Evolutionary conservation across 768 basidiomycete species (phyloP), one percentile per base, ranked within the genome.

Genomic region (Saitozyma sp.): DNA sequence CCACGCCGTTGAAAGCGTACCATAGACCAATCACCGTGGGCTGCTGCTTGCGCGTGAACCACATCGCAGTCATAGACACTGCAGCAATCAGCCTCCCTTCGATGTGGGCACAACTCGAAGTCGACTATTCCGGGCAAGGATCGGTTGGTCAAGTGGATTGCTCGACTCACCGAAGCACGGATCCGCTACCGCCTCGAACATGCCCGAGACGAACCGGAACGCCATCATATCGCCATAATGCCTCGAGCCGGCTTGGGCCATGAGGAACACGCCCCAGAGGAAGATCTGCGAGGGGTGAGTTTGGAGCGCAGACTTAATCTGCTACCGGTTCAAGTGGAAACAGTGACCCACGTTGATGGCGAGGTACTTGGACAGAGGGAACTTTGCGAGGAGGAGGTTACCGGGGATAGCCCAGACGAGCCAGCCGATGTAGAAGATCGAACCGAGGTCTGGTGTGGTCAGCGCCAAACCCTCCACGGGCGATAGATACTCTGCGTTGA

Each of bases 321-420:
- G 49, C 50, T 9, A 29, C 14, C 8, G 37, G 39, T 42, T 29
- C 29, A 29, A n/a, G n/a, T 29, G 29, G 29, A 29, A 29, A 29
- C 29, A 29, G 29, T 29, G 17, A 48, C 54, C 41, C 29, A 69
- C 62, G 50, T 70, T 73, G 64, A 73, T 62, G 16, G 66, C 56
- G n/a, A 73, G 63, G 50, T 70, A 73, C 50, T 73, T 73, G 6
- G 71, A 67, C 10, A 73, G 54, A 14, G 71, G 71, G 64, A 73
- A 73, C 54, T 73, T 70, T 40, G 62, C 63, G 29, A 73, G 49
- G 39, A 73, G 55, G 16, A 83, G 46, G 63, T 83, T 83, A n/a
- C 81, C 79, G 4, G 83, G 82, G 11, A 83, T 71, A 1, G 82
- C 82, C 82, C 82, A 79, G 0, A 72, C 78, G 2, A 82, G 56